A percentile compares a stretch with the other conserved stretches of the same genome.
Conservation (phyloP, 176 grass and related monocot genomes). For the Oryza punctata region DNA sequence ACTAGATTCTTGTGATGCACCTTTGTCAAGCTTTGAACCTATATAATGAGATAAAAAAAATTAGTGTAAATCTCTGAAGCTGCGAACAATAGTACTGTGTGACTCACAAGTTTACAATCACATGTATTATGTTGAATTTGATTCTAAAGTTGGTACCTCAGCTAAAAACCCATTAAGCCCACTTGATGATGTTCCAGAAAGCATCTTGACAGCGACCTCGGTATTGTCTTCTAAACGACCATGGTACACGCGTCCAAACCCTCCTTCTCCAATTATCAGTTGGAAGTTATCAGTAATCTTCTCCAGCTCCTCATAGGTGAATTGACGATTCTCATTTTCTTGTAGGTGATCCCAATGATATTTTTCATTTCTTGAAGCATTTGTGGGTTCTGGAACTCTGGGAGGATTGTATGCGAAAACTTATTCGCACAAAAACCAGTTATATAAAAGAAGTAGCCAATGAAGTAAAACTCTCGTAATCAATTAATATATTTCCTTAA, state of each 20-base stretch:
- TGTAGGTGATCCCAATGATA: neutral
- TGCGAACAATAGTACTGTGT: neutral
- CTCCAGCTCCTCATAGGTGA: conserved; percentile 44
- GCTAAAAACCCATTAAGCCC: conserved; percentile 38
- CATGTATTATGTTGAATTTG: too few relatives aligned
- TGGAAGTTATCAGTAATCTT: conserved; percentile 36
- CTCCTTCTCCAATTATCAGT: conserved; percentile 34
- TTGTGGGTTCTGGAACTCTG: neutral
- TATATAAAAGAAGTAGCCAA: neutral
- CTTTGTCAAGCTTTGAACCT: conserved; percentile 31
- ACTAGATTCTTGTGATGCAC: conserved; percentile 37
- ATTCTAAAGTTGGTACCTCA: conserved; percentile 14
- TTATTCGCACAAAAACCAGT: conserved; percentile 7
- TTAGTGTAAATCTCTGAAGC: neutral
- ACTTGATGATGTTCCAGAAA: conserved; percentile 20
- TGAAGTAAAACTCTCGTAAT: neutral
- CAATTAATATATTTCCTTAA: neutral
- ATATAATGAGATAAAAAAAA: neutral
- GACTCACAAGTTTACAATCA: too few relatives aligned
- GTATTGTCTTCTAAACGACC: conserved; percentile 22
- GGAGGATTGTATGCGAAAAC: neutral
- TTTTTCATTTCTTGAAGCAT: neutral
- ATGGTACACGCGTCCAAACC: conserved; percentile 46
- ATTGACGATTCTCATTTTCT: conserved; percentile 22
- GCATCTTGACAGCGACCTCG: conserved; percentile 53